Percentiles rank a stretch among this genome's conserved stretches.
phyloP scores from a whole-genome alignment of 164 flowering plant genomes.

The Nymphaea thermarum region DNA sequence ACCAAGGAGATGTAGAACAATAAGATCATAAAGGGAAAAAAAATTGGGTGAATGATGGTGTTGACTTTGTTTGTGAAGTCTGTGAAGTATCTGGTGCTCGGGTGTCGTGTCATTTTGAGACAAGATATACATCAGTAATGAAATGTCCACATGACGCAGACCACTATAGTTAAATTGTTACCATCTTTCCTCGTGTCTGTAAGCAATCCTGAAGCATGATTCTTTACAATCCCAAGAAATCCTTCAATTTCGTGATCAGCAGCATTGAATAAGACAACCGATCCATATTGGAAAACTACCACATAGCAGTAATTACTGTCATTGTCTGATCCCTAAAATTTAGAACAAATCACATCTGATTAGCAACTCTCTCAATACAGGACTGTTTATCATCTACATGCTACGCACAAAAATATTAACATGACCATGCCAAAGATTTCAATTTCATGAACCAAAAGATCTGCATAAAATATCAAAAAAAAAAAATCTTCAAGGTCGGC shows the following conservation, averaged over 20 bases:
- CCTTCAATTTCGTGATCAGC: slow-evolving; percentile 65
- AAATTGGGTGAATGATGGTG: too few relatives aligned
- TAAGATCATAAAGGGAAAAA: too few relatives aligned
- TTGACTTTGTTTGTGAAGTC: too few relatives aligned
- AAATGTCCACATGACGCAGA: too few relatives aligned
- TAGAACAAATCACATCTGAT: slow-evolving; percentile 4
- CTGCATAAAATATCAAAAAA: background rate
- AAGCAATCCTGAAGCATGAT: slow-evolving; percentile 75
- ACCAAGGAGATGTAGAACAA: too few relatives aligned
- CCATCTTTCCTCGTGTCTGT: slow-evolving; percentile 97
- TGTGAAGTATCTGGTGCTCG: too few relatives aligned
- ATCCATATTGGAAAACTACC: slow-evolving; percentile 96
- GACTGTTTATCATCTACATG: too few relatives aligned
- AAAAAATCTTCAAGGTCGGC: too few relatives aligned
- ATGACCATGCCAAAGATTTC: background rate
- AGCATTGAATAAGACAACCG: slow-evolving; percentile 76
- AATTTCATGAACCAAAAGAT: background rate
- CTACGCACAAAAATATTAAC: background rate
- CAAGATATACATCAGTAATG: too few relatives aligned
- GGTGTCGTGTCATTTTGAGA: too few relatives aligned
- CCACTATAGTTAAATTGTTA: slow-evolving; percentile 10
- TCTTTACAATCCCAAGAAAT: slow-evolving; percentile 62
- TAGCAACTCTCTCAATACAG: too few relatives aligned
- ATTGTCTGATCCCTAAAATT: slow-evolving; percentile 27
- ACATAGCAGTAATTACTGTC: slow-evolving; percentile 67